These are phyloP conservation scores for Phytophthora aleatoria DNA, from an alignment of 352 stramenopile species.

Conservation along the genomic window DNA sequence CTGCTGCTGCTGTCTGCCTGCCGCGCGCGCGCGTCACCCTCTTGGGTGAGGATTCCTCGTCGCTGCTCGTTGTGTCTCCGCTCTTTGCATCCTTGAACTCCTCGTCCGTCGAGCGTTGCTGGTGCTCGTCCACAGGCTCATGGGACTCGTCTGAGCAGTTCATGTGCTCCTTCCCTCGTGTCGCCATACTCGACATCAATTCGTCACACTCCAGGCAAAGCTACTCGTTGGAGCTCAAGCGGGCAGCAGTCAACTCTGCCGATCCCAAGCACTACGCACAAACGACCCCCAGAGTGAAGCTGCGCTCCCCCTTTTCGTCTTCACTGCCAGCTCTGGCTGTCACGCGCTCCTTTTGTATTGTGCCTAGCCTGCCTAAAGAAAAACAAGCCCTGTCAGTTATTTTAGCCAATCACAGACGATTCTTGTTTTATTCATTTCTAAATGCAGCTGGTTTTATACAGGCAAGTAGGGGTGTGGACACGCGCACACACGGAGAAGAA, in stretches of 20 bases:
- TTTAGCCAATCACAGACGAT: conserved; percentile 25
- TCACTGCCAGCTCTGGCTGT: conserved; percentile 11
- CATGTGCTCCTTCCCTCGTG: conserved; percentile 6
- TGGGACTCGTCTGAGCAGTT: conserved; percentile 18
- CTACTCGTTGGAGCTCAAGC: not conserved
- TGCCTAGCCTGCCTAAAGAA: conserved; percentile 17
- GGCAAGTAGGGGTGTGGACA: not conserved
- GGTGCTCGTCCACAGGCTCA: conserved; percentile 1
- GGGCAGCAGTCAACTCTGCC: not conserved
- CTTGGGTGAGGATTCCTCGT: conserved; percentile 27
- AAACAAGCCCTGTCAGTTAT: conserved; percentile 10
- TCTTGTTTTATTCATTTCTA: conserved; percentile 25
- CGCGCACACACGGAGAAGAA: not conserved
- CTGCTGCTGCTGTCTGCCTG: conserved; percentile 8
- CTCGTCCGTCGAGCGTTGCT: conserved; percentile 10
- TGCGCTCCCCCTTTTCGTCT: conserved; percentile 14
- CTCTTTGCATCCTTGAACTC: conserved; percentile 26
- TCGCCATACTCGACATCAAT: conserved; percentile 20
- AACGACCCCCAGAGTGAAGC: conserved; percentile 4
- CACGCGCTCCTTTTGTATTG: conserved; percentile 30
- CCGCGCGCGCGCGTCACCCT: conserved; percentile 27
- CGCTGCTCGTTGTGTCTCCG: conserved; percentile 30
- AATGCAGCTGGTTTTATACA: conserved; percentile 20
- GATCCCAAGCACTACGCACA: not conserved
- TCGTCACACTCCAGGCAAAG: not conserved